Conservation (phyloP, 768 basidiomycete species). For the Rhodotorula toruloides region DNA sequence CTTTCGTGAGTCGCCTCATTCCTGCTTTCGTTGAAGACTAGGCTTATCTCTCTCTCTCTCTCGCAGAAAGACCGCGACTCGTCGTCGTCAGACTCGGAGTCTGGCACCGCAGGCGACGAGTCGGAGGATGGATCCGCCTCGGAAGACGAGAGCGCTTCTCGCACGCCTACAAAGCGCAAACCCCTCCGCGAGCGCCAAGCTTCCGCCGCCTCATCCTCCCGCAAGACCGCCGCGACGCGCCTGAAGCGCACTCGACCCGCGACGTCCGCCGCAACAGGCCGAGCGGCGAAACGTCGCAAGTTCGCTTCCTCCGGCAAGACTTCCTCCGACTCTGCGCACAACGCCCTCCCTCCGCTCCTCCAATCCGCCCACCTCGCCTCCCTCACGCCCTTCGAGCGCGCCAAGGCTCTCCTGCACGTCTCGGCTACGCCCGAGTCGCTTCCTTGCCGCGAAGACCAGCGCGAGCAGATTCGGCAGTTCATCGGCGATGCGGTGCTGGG, state of each 20-base stretch:
- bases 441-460: constrained; percentile 84
- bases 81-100: neutral
- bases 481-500: constrained; percentile 84
- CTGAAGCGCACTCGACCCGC: constrained; percentile 1
- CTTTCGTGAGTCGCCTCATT: too few relatives aligned
- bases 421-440: constrained; percentile 82
- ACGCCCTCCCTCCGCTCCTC: constrained; percentile 44
- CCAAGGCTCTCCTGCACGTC: constrained; percentile 64
- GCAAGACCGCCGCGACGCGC: neutral
- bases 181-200: neutral
- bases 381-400: constrained; percentile 39
- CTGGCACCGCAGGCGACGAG: neutral
- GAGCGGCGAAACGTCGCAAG: constrained; percentile 18
- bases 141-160: neutral
- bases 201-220: constrained; percentile 7
- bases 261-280: neutral
- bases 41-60: too few relatives aligned
- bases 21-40: too few relatives aligned
- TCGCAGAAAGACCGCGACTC: neutral
- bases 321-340: constrained; percentile 45
- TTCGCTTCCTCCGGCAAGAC: neutral
- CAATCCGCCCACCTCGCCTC: constrained; percentile 14
- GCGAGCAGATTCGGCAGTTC: constrained; percentile 63
- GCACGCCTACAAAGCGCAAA: constrained; percentile 12
- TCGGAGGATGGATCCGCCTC: neutral